Percentiles rank a stretch among this genome's conserved stretches.
Conservation (phyloP, 345 rosid species). For the Passiflora organensis region DNA sequence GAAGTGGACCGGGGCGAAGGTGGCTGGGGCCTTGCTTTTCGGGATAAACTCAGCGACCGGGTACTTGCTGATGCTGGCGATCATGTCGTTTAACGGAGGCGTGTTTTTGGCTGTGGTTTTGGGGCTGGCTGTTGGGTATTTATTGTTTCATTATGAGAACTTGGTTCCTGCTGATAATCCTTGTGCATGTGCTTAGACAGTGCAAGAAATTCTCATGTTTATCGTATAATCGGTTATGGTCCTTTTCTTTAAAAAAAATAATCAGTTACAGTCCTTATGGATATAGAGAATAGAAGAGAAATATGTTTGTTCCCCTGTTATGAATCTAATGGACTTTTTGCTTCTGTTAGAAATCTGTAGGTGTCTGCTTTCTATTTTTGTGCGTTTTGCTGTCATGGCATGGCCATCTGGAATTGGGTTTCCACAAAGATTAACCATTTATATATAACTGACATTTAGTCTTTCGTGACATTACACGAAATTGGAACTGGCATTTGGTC, state of each 20-base stretch:
- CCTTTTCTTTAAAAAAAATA: not conserved
- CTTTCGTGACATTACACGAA: too few species aligned
- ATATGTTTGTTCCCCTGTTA: not conserved
- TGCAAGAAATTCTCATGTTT: not conserved
- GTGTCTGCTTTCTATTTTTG: not conserved
- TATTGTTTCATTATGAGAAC: conserved; percentile 42
- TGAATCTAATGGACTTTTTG: too few species aligned
- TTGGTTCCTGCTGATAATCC: conserved; percentile 33
- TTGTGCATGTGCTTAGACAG: conserved; percentile 54
- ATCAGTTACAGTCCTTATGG: not conserved
- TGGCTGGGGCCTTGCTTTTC: conserved; percentile 40
- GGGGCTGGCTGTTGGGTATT: conserved; percentile 61
- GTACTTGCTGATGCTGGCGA: conserved; percentile 72
- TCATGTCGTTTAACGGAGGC: conserved; percentile 88
- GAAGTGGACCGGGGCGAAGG: conserved; percentile 24
- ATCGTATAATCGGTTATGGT: not conserved
- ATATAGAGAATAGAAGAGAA: not conserved
- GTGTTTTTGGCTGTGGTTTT: conserved; percentile 63
- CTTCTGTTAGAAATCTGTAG: not conserved
- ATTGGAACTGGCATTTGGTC: too few species aligned
- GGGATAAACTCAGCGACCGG: conserved; percentile 68
- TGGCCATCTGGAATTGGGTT: not conserved
- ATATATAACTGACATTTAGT: too few species aligned
- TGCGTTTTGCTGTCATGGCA: not conserved
- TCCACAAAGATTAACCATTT: too few species aligned